Evolutionary conservation across 2,329 filamentous ascomycete genomes (phyloP).

Genomic region (Paecilomyces sp.): DNA sequence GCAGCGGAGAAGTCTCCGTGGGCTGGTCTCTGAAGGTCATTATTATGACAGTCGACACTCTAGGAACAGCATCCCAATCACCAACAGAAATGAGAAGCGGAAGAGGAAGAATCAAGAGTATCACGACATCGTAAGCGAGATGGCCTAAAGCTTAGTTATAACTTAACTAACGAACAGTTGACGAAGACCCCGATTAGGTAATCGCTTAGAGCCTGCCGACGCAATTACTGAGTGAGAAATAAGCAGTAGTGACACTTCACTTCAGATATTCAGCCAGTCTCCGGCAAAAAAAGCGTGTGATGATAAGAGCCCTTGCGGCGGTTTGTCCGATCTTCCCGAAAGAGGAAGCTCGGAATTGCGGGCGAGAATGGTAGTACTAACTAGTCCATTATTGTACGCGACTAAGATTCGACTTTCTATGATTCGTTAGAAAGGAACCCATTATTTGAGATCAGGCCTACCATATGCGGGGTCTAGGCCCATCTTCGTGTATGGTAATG

Average conservation of each 20-base stretch:
- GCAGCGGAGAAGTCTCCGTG: constrained; percentile 41
- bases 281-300: constrained; percentile 9
- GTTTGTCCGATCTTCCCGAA: constrained; percentile 2
- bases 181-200: too few species aligned
- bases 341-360: constrained; percentile 3
- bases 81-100: neutral
- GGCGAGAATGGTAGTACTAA: neutral
- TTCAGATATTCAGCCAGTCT: too few species aligned
- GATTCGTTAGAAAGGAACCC: neutral
- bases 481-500: neutral
- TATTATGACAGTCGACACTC: constrained; percentile 3
- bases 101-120: neutral
- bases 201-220: too few species aligned
- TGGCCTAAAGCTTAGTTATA: too few species aligned
- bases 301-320: constrained; percentile 9
- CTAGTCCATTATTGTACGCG: too few species aligned
- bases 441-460: neutral
- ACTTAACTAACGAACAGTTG: too few species aligned
- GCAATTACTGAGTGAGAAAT: too few species aligned
- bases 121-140: neutral
- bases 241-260: too few species aligned
- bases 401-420: constrained; percentile 1
- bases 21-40: constrained; percentile 15
- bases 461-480: neutral
- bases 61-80: neutral